Evolutionary conservation across 495 filamentous ascomycete species (phyloP), one percentile per base, ranked within the genome.

Genomic region (Podospora pseudoanserina): DNA sequence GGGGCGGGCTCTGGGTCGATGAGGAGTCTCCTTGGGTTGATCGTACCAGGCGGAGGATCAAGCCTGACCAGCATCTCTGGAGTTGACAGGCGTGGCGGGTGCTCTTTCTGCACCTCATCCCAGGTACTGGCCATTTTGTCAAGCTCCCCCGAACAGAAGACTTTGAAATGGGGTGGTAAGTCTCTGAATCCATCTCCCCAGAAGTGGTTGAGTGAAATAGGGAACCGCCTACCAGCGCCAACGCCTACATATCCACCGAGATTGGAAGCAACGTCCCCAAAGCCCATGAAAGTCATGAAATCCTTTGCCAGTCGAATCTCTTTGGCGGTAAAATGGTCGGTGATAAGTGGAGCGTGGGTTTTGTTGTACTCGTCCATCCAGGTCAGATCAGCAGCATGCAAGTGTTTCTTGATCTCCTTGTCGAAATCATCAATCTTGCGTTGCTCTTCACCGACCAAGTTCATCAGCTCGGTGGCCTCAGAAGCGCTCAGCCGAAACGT

Each of bases 11-110:
- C 39, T 11, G 7, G 39, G 9, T 49, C 2, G 39, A 11, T 13
- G 39, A 49, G 7, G 9, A 20, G 6, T 7, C 23, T 55, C 19
- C 28, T 39, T 34, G 71, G 71, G 57, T 71, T 68, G 39, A 71
- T n/a, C 2, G 71, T 71, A 4, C 39, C 28, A 7, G 68, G 60
- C 13, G 71, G 71, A 4, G 68, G 57, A 26, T 73, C 68, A 44
- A 69, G 56, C 57, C 60, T 66, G 26, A 69, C 68, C 23, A 64
- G 28, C 63, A 71, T 18, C 64, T 73, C 68, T n/a, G 18, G 44
- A 30, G 6, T 39, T 4, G 60, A 39, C 61, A 71, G 63, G 30
- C 2, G 28, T 3, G 18, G 70, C 55, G 60, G 59, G 39, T 16
- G 39, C 39, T 49, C 9, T 49, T 13, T 49, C 23, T n/a, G 44